Percentiles rank a stretch among this genome's conserved stretches.
These are phyloP conservation scores for Guadua angustifolia DNA, from an alignment of 176 grass and related monocot genomes.

Conservation along the genomic window DNA sequence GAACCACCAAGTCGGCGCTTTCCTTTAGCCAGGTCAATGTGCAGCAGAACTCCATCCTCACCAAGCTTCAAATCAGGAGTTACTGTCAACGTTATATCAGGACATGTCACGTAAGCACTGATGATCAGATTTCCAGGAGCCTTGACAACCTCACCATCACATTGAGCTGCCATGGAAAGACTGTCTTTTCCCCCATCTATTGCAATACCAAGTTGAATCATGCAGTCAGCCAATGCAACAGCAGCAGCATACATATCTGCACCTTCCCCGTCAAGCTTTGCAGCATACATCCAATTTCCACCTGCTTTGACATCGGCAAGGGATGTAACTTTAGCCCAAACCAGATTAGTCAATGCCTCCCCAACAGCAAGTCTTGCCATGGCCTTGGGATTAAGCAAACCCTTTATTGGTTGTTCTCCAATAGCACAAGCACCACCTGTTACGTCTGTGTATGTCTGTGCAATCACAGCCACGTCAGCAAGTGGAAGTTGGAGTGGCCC, in stretches of 20 bases:
- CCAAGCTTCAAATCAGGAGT: constrained; percentile 92
- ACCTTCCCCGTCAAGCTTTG: constrained; percentile 89
- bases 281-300: constrained; percentile 97
- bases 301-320: constrained; percentile 85
- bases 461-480: constrained; percentile 88
- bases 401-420: constrained; percentile 88
- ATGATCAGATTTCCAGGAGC: constrained; percentile 93
- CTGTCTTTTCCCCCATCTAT: constrained; percentile 94
- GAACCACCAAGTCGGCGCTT: constrained; percentile 71
- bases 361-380: constrained; percentile 86
- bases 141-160: constrained; percentile 76
- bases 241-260: constrained; percentile 90
- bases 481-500: constrained; percentile 84
- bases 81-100: constrained; percentile 89
- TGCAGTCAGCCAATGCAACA: constrained; percentile 74
- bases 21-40: constrained; percentile 85
- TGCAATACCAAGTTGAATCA: constrained; percentile 91
- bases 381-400: constrained; percentile 78
- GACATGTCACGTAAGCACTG: constrained; percentile 85
- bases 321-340: constrained; percentile 88
- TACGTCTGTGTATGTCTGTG: constrained; percentile 77
- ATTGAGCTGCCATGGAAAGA: constrained; percentile 94
- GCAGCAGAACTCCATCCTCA: constrained; percentile 70
- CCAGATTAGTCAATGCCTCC: constrained; percentile 92
- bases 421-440: constrained; percentile 86